phyloP scores from a whole-genome alignment of 345 rosid genomes.

The Camelina laxa region DNA sequence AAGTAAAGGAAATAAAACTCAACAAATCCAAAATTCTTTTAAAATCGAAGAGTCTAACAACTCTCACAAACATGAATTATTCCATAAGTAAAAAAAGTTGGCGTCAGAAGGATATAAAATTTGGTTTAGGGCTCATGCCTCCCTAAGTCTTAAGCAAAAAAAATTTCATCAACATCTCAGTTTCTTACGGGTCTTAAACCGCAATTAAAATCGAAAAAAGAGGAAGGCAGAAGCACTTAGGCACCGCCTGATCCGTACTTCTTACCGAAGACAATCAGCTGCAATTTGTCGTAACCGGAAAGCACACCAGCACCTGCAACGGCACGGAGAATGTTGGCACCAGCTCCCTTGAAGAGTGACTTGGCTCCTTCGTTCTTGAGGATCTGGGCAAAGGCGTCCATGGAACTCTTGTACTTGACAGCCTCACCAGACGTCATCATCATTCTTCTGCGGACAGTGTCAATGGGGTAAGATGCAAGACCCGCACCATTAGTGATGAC shows the following conservation, averaged over 20 bases:
- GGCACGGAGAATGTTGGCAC: slow-evolving; percentile 88
- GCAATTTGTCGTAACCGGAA: slow-evolving; percentile 87
- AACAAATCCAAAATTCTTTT: slow-evolving; percentile 12
- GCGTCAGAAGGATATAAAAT: slow-evolving; percentile 26
- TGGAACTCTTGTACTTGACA: slow-evolving; percentile 81
- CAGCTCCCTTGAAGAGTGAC: slow-evolving; percentile 92
- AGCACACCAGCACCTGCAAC: slow-evolving; percentile 95
- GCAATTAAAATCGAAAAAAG: slow-evolving; percentile 21
- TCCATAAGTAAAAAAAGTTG: slow-evolving; percentile 19
- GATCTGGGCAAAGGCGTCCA: slow-evolving; percentile 73
- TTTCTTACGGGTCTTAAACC: slow-evolving; percentile 21
- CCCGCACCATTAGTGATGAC: slow-evolving; percentile 85
- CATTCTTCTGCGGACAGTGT: slow-evolving; percentile 94
- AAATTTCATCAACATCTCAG: slow-evolving; percentile 40
- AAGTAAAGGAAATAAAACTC: not conserved
- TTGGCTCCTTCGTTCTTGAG: slow-evolving; percentile 78
- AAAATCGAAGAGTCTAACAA: slow-evolving; percentile 10
- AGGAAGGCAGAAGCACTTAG: slow-evolving; percentile 24
- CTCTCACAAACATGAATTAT: slow-evolving; percentile 31
- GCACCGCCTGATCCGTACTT: slow-evolving; percentile 82
- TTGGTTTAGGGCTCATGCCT: slow-evolving; percentile 23
- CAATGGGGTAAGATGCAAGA: slow-evolving; percentile 83
- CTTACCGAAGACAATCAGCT: slow-evolving; percentile 78
- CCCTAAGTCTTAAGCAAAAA: slow-evolving; percentile 24
- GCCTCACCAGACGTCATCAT: slow-evolving; percentile 97